These are phyloP conservation scores for Blastobotrys terrestris DNA, from an alignment of 805 yeast species.

Conservation along the genomic window DNA sequence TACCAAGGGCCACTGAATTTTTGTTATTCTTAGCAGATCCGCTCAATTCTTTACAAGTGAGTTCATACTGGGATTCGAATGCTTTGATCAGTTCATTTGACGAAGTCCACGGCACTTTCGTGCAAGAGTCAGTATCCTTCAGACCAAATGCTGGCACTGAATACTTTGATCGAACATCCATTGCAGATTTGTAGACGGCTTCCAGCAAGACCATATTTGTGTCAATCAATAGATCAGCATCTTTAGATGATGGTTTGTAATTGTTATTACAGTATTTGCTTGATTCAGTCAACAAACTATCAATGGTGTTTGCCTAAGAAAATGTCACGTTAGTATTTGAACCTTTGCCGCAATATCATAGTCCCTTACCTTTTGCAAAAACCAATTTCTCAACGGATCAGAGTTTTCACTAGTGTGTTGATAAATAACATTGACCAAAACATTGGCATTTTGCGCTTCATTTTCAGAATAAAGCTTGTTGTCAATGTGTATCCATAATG, in stretches of 20 bases:
- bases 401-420: background rate
- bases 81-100: constrained; percentile 18
- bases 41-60: constrained; percentile 15
- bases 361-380: constrained; percentile 8
- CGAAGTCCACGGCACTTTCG: constrained; percentile 26
- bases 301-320: constrained; percentile 4
- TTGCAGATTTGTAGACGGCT: constrained; percentile 16
- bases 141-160: constrained; percentile 16
- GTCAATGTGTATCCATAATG: constrained; percentile 33
- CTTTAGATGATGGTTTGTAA: background rate
- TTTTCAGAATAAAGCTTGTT: constrained; percentile 4
- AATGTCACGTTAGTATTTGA: background rate
- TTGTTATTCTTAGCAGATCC: constrained; percentile 1
- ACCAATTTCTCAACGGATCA: constrained; percentile 20
- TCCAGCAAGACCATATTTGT: constrained; percentile 14
- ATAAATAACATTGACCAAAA: constrained; percentile 13
- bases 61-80: constrained; percentile 21
- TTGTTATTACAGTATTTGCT: background rate
- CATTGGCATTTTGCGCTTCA: constrained; percentile 13
- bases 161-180: constrained; percentile 12
- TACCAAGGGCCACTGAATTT: constrained; percentile 13
- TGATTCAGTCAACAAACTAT: background rate
- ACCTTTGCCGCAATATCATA: background rate
- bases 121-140: constrained; percentile 6
- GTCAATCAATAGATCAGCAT: constrained; percentile 10